Evolutionary conservation across 306 rosid species (phyloP), one percentile per base, ranked within the genome.

Genomic region (Vicia villosa): DNA sequence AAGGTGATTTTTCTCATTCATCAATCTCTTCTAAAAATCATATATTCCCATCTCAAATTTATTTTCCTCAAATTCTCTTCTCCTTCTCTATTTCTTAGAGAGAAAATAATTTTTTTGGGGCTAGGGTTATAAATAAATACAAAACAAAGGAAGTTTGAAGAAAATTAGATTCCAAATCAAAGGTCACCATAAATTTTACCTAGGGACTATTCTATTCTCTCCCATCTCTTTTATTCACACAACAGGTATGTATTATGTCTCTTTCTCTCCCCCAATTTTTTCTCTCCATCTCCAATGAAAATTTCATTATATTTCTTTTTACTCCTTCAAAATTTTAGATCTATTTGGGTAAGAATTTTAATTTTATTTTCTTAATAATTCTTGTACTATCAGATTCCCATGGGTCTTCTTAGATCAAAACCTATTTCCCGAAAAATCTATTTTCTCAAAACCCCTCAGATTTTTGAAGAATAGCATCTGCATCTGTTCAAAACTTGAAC

Each of bases 401-500:
- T 1, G 43, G 34, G 15, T 38, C 54, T 26, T 42, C 22, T 10
- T 61, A 5, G 37, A 42, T 64, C 69, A 64, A 63, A 41, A 34
- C 38, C 38, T 34, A 34, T 34, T 34, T 32, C 6, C 37, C 6
- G 37, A 32, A 32, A 32, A 32, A 32, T 32, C 37, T 32, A 32
- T 32, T 32, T 34, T 34, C 38, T 34, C 38, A 15, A 19, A 68
- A 68, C 30, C 52, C 68, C 64, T 51, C 0, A 3, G 74, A 66
- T 68, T 75, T 38, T 84, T 84, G 73, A 69, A 72, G 69, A 75
- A 72, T n/a, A 77, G 81, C 79, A 76, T 86, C 77, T 86, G 52
- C 49, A 68, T 79, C 81, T 83, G 83, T 83, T 78, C 62, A 86
- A 81, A 83, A 86, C 87, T 86, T 77, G 82, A 82, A 83, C 54